phyloP scores from a whole-genome alignment of 169 alveolate species.

The Plasmodium adleri region DNA sequence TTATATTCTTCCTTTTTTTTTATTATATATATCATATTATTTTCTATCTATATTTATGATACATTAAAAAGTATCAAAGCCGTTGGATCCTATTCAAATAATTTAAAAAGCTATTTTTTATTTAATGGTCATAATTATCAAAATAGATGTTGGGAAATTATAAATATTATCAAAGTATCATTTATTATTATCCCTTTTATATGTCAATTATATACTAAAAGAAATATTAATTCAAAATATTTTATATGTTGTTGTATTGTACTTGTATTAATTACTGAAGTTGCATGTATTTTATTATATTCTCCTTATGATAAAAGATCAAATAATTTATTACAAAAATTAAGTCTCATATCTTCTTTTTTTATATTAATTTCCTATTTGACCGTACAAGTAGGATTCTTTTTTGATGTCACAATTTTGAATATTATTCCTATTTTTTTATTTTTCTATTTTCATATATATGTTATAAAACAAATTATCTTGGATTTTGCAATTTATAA shows the following conservation, averaged over 20 bases:
- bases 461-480: conserved; percentile 42
- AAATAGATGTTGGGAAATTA: conserved; percentile 72
- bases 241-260: conserved; percentile 63
- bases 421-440: conserved; percentile 43
- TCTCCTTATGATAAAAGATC: conserved; percentile 77
- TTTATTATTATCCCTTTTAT: conserved; percentile 35
- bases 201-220: conserved; percentile 57
- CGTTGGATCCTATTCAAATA: conserved; percentile 30
- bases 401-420: conserved; percentile 21
- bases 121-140: conserved; percentile 75
- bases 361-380: conserved; percentile 49
- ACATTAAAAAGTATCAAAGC: conserved; percentile 41
- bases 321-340: conserved; percentile 42
- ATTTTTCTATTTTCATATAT: conserved; percentile 45
- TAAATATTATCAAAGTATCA: conserved; percentile 34
- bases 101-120: conserved; percentile 39
- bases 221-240: conserved; percentile 41
- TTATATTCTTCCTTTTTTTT: conserved; percentile 35
- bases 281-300: conserved; percentile 40
- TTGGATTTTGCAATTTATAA: conserved; percentile 62
- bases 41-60: conserved; percentile 8
- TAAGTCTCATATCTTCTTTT: conserved; percentile 40
- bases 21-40: conserved; percentile 29
- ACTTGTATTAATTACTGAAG: conserved; percentile 40
- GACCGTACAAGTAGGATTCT: conserved; percentile 34